Evolutionary conservation across 768 basidiomycete species (phyloP).

Genomic region (Trametes sanguinea): DNA sequence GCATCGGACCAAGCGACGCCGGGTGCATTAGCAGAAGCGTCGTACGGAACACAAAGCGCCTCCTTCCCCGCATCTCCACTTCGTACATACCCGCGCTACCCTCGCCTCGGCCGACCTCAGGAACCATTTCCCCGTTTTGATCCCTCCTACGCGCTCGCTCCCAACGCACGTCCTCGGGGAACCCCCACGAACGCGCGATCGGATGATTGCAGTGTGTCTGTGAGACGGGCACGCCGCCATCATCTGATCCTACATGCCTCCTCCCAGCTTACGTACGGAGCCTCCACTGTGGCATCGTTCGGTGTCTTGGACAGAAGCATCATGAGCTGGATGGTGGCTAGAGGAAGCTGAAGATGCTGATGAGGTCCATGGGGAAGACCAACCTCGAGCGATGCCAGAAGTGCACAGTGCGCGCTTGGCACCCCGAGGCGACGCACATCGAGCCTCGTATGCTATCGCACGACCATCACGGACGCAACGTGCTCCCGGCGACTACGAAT

Average conservation of each 20-base stretch:
- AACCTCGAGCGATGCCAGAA: neutral
- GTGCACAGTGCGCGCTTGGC: neutral
- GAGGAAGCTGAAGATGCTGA: neutral
- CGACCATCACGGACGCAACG: slow-evolving; percentile 4
- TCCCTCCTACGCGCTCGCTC: neutral
- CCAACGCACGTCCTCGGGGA: neutral
- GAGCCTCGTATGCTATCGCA: neutral
- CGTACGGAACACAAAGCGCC: neutral
- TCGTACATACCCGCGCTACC: neutral
- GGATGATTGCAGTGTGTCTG: slow-evolving; percentile 15
- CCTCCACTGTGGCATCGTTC: neutral
- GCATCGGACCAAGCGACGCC: slow-evolving; percentile 5
- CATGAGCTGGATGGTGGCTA: neutral
- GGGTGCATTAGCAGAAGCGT: slow-evolving; percentile 2
- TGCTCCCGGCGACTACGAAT: neutral
- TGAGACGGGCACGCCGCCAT: slow-evolving; percentile 12
- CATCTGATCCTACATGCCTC: slow-evolving; percentile 10
- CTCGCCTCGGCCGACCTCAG: slow-evolving; percentile 1
- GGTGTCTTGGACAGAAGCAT: neutral
- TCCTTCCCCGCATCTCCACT: slow-evolving; percentile 3
- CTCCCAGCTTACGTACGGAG: slow-evolving; percentile 14
- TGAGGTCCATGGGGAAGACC: neutral
- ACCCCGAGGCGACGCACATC: neutral
- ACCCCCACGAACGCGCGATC: neutral
- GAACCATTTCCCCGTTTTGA: slow-evolving; percentile 7